phyloP scores from a whole-genome alignment of 2,329 filamentous ascomycete genomes.

The Pseudogymnoascus sp. region DNA sequence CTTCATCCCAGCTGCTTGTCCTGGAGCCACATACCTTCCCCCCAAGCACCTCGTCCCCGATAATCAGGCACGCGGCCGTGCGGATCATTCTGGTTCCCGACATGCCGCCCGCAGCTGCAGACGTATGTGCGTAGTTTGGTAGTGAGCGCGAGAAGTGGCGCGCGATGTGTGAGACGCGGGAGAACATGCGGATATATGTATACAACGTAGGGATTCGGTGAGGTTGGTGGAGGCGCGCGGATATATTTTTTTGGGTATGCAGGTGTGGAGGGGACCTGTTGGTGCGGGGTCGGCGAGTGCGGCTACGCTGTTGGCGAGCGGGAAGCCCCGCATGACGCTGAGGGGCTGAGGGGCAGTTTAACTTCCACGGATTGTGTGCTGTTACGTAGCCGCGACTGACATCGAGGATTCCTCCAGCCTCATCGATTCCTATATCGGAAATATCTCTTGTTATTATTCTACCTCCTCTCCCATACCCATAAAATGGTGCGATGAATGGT shows the following conservation, averaged over 20 bases:
- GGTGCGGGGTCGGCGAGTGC: not conserved
- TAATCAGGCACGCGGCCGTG: constrained; percentile 87
- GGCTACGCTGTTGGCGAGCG: not conserved
- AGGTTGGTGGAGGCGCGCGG: not conserved
- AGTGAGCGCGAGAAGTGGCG: constrained; percentile 62
- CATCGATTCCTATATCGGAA: not conserved
- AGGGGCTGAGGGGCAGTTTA: not conserved
- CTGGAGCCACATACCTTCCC: constrained; percentile 52
- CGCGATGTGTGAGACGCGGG: constrained; percentile 64
- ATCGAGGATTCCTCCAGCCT: not conserved
- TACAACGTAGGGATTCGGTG: not conserved
- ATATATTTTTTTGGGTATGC: not conserved
- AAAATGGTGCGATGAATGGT: not conserved
- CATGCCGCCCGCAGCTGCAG: constrained; percentile 17
- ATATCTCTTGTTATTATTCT: not conserved
- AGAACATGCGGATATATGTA: constrained; percentile 53
- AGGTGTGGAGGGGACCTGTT: not conserved
- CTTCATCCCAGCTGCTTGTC: not conserved
- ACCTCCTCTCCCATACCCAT: not conserved
- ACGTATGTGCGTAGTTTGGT: constrained; percentile 46
- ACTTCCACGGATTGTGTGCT: not conserved
- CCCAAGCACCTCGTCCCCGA: constrained; percentile 93
- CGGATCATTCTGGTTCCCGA: constrained; percentile 58
- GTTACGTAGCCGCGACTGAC: not conserved
- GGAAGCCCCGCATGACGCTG: not conserved